Conservation (phyloP, 371 early-diverging fungal species). For the Haplosporangium sp. region DNA sequence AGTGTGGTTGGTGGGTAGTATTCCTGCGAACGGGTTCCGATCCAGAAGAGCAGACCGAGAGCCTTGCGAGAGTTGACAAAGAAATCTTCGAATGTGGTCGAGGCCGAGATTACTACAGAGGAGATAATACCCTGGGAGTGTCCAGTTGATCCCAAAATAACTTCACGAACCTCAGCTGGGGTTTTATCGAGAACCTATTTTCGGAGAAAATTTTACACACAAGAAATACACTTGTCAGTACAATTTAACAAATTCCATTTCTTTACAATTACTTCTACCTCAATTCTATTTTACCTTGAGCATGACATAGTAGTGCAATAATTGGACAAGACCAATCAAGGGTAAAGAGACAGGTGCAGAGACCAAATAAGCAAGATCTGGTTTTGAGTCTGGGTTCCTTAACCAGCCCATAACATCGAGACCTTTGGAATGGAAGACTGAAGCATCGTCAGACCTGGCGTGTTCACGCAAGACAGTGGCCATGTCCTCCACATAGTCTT, state of each 20-base stretch:
- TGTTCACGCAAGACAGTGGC: slow-evolving; percentile 78
- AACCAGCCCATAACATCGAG: slow-evolving; percentile 92
- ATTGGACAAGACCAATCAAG: slow-evolving; percentile 90
- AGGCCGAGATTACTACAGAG: slow-evolving; percentile 89
- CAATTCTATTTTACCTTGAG: slow-evolving; percentile 65
- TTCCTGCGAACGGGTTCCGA: slow-evolving; percentile 90
- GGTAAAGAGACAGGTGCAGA: slow-evolving; percentile 91
- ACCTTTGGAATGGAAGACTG: slow-evolving; percentile 83
- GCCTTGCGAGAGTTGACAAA: slow-evolving; percentile 86
- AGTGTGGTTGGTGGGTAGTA: slow-evolving; percentile 90
- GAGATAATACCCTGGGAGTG: slow-evolving; percentile 96
- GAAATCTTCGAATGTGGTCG: slow-evolving; percentile 86
- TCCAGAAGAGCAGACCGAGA: slow-evolving; percentile 90
- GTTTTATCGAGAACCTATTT: slow-evolving; percentile 59
- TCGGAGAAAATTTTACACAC: too few species aligned
- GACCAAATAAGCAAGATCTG: slow-evolving; percentile 85
- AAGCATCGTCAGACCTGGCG: slow-evolving; percentile 77
- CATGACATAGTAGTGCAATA: slow-evolving; percentile 86
- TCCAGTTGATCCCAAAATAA: slow-evolving; percentile 86
- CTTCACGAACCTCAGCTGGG: slow-evolving; percentile 62
- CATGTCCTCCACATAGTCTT: slow-evolving; percentile 84
- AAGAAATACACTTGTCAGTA: not conserved
- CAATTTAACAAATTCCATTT: not conserved
- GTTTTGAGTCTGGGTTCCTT: slow-evolving; percentile 85
- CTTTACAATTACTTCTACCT: not conserved